These are phyloP conservation scores for bread wheat (Triticum aestivum) DNA, from an alignment of 176 grass and related monocot species.

Conservation along the genomic window DNA sequence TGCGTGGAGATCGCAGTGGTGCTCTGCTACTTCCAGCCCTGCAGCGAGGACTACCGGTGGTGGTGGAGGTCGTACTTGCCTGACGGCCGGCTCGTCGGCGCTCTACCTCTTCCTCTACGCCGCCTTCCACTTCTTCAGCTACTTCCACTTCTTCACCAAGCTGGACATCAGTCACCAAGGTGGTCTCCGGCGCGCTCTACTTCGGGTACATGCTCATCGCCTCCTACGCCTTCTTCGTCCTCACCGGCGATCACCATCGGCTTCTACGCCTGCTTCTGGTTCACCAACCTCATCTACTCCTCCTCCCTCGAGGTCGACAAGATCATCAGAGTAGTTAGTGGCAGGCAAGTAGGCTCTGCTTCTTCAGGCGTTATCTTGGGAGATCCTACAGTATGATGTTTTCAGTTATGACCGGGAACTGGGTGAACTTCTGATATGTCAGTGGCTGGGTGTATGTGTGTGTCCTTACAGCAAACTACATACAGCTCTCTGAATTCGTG, in stretches of 20 bases:
- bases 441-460: background rate
- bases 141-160: constrained; percentile 98
- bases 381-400: background rate
- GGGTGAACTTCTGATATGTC: background rate
- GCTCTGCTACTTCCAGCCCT: constrained; percentile 96
- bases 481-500: background rate
- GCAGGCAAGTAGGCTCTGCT: background rate
- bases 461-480: background rate
- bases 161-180: constrained; percentile 67
- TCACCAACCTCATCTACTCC: constrained; percentile 88
- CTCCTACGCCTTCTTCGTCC: constrained; percentile 85
- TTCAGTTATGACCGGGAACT: background rate
- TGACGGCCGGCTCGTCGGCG: constrained; percentile 82
- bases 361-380: background rate
- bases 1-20: constrained; percentile 86
- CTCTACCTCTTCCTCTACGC: constrained; percentile 83
- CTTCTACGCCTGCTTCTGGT: constrained; percentile 84
- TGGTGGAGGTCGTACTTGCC: constrained; percentile 81
- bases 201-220: constrained; percentile 95
- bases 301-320: constrained; percentile 84
- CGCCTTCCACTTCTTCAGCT: no score
- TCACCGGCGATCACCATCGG: constrained; percentile 65
- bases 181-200: constrained; percentile 65
- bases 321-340: background rate
- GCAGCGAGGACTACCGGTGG: constrained; percentile 87